Conservation (phyloP, 75 land plant genomes). For the Picea sitchensis region DNA sequence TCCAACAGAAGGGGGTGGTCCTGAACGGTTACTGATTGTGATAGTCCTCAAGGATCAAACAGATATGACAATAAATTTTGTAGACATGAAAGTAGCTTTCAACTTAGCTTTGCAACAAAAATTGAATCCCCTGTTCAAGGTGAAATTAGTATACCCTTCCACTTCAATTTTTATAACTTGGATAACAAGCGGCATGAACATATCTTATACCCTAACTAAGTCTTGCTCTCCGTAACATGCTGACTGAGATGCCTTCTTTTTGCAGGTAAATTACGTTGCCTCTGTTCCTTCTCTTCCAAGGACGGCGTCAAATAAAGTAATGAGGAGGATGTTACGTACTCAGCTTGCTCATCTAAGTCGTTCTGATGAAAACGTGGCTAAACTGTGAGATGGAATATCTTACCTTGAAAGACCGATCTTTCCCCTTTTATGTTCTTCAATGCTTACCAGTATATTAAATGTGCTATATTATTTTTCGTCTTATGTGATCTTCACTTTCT, state of each 20-base stretch:
- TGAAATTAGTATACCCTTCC: constrained; percentile 4
- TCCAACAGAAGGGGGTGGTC: constrained; percentile 83
- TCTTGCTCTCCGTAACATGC: background rate
- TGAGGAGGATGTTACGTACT: constrained; percentile 80
- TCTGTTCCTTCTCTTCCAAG: constrained; percentile 67
- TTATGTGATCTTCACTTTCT: no score
- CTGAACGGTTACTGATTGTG: constrained; percentile 72
- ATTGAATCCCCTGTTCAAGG: constrained; percentile 95
- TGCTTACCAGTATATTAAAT: no score
- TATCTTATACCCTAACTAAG: background rate
- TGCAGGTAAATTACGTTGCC: constrained; percentile 67
- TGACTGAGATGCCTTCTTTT: background rate
- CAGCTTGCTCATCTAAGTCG: constrained; percentile 37
- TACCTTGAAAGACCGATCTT: no score
- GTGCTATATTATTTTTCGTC: no score
- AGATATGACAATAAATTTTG: constrained; percentile 21
- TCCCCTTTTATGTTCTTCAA: no score
- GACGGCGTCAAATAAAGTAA: constrained; percentile 96
- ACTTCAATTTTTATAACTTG: background rate
- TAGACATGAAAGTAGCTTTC: constrained; percentile 44
- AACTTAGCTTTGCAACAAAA: constrained; percentile 70
- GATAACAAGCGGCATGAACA: background rate
- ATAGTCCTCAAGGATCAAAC: constrained; percentile 62
- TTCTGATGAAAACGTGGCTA: background rate
- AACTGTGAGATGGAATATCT: background rate